Percentiles rank a stretch among this genome's conserved stretches.
Conservation (phyloP, 208 protist species). For the Novymonas esmeraldas region DNA sequence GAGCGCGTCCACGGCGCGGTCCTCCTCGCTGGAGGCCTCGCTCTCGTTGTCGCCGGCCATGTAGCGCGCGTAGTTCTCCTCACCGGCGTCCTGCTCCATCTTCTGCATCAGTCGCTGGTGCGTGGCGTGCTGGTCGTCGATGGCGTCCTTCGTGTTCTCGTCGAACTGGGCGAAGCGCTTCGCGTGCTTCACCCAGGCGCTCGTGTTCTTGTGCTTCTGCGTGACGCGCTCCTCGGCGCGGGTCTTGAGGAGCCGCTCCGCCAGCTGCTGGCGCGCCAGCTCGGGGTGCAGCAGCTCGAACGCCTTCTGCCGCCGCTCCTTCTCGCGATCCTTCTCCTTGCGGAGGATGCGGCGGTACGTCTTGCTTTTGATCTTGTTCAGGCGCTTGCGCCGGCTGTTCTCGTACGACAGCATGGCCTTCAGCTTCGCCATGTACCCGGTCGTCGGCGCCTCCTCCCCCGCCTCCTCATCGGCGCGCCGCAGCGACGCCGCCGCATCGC, state of each 20-base stretch:
- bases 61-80: constrained; percentile 66
- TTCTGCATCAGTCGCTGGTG: constrained; percentile 91
- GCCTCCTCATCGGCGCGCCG: constrained; percentile 12
- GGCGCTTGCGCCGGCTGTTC: constrained; percentile 79
- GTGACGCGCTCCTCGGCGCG: constrained; percentile 89
- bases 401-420: constrained; percentile 91
- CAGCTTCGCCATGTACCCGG: constrained; percentile 85
- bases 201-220: constrained; percentile 94
- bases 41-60: constrained; percentile 44
- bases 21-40: constrained; percentile 72
- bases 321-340: constrained; percentile 91
- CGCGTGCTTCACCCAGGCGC: constrained; percentile 90
- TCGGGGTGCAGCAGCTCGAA: constrained; percentile 91
- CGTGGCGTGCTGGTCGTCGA: constrained; percentile 84
- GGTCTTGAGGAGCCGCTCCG: constrained; percentile 78
- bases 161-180: constrained; percentile 87
- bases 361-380: constrained; percentile 94
- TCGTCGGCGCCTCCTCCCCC: constrained; percentile 37
- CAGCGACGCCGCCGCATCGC: constrained; percentile 9
- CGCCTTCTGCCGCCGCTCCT: constrained; percentile 76
- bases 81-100: constrained; percentile 87
- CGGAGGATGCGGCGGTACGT: constrained; percentile 92
- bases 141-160: constrained; percentile 79
- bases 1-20: constrained; percentile 83
- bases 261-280: constrained; percentile 66